Base-by-base conservation (phyloP, 495 filamentous ascomycete species). In the Penicillium canariense region DNA sequence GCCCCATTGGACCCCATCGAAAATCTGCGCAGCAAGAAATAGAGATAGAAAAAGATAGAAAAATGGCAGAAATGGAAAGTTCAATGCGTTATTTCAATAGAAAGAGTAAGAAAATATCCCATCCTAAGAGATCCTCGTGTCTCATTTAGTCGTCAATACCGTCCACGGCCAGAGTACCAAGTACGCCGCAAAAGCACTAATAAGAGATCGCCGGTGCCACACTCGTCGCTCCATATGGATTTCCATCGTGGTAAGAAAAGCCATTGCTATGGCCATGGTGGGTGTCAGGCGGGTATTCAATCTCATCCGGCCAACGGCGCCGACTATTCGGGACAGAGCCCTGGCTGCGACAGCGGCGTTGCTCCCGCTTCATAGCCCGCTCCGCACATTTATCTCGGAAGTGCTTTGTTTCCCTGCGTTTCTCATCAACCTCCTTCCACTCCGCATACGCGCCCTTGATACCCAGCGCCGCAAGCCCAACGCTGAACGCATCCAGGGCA, bases 391-490 rank as follows among this genome's bases (percentile, higher is more conserved):
- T 74, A 49, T 77, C 62, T 51, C 80, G 71, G 31, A 87, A 79
- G 42, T 83, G 70, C 9, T 72, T 60, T 26, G 72, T 69, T 53
- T 81, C 78, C 55, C 81, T 75, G 30, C 81, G 74, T 62, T 85
- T 77, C 68, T 86, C 78, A 32, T 82, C 77, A 57, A 82, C 83
- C 55, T 86, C 79, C 66, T 85, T 81, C 85, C 85, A 88, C 67
- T 92, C 89, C 3, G 79, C 80, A 58, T 90, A 77, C 36, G 89
- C 90, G 30, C 87, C 85, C 71, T 91, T 91, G 77, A 96, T 87
- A 65, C 91, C 89, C 28, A 95, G 75, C 3, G 88, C 89, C 11
- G 91, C 91, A 45, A 96, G 87, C 58, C 90, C 90, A 1, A 96
- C 76, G 31, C 86, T 86, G 2, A 89, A 86, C 10, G 84, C 83